Conservation (phyloP, 768 basidiomycete genomes). For the Hypsizygus marmoreus region DNA sequence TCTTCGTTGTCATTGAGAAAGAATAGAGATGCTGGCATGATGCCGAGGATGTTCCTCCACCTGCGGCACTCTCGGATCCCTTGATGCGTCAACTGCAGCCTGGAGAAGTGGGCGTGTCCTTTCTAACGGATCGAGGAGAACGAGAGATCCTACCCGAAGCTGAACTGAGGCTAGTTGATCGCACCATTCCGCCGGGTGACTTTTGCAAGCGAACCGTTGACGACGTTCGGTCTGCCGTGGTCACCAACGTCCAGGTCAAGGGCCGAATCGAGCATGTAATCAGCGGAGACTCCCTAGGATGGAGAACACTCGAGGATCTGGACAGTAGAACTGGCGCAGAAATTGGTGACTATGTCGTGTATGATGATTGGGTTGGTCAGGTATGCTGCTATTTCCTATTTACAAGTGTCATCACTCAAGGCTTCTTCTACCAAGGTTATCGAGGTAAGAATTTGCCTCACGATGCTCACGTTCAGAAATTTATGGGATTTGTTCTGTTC, state of each 20-base stretch:
- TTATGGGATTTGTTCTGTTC: too few species aligned
- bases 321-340: conserved; percentile 61
- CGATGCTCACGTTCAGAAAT: too few species aligned
- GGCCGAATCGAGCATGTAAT: conserved; percentile 79
- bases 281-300: conserved; percentile 59
- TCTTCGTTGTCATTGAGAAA: background rate
- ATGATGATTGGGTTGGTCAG: conserved; percentile 89
- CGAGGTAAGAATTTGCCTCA: conserved; percentile 73
- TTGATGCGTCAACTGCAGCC: conserved; percentile 72
- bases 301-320: conserved; percentile 62
- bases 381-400: conserved; percentile 41
- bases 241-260: conserved; percentile 61
- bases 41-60: conserved; percentile 65
- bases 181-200: conserved; percentile 77
- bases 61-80: conserved; percentile 55
- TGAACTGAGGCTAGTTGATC: conserved; percentile 70
- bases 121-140: conserved; percentile 48
- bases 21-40: conserved; percentile 87
- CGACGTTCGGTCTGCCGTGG: conserved; percentile 74
- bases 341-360: conserved; percentile 79
- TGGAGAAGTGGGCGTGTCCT: conserved; percentile 85
- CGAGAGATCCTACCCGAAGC: conserved; percentile 76
- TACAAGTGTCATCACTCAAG: background rate
- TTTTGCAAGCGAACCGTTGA: conserved; percentile 78
- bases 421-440: conserved; percentile 51